Percentiles rank a stretch among this genome's conserved stretches.
Evolutionary conservation across 2,329 filamentous ascomycete genomes (phyloP).

Genomic region (Cladophialophora chaetospira): DNA sequence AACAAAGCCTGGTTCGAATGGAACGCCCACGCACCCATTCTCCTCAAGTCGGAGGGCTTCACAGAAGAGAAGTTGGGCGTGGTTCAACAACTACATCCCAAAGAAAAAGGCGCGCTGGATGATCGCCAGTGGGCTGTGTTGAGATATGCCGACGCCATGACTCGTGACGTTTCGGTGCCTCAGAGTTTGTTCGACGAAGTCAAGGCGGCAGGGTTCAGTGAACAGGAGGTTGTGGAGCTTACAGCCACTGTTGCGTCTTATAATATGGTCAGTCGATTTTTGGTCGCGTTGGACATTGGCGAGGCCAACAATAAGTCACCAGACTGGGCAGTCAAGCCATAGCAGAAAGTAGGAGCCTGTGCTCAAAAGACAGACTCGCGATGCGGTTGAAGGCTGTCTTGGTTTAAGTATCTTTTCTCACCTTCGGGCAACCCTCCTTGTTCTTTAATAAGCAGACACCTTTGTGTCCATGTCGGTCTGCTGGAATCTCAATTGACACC

Average conservation of each 20-base stretch:
- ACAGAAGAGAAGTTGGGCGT: slow-evolving; percentile 49
- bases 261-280: slow-evolving; percentile 82
- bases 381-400: not conserved
- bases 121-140: slow-evolving; percentile 64
- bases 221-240: slow-evolving; percentile 78
- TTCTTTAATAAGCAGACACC: not conserved
- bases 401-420: not conserved
- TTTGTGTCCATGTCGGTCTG: slow-evolving; percentile 24
- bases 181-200: slow-evolving; percentile 69
- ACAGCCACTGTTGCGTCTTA: slow-evolving; percentile 84
- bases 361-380: not conserved
- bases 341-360: not conserved
- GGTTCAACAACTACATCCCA: slow-evolving; percentile 46
- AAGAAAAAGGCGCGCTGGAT: slow-evolving; percentile 42
- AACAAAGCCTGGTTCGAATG: slow-evolving; percentile 87
- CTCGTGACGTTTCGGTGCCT: slow-evolving; percentile 67
- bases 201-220: slow-evolving; percentile 59
- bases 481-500: slow-evolving; percentile 27
- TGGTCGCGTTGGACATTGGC: slow-evolving; percentile 75
- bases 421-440: not conserved
- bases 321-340: slow-evolving; percentile 20
- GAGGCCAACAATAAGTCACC: slow-evolving; percentile 43
- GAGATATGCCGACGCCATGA: slow-evolving; percentile 82
- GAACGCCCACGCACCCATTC: slow-evolving; percentile 75
- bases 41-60: slow-evolving; percentile 62